Conservation (phyloP, 805 yeast species). For the Ascoidea tarda region DNA sequence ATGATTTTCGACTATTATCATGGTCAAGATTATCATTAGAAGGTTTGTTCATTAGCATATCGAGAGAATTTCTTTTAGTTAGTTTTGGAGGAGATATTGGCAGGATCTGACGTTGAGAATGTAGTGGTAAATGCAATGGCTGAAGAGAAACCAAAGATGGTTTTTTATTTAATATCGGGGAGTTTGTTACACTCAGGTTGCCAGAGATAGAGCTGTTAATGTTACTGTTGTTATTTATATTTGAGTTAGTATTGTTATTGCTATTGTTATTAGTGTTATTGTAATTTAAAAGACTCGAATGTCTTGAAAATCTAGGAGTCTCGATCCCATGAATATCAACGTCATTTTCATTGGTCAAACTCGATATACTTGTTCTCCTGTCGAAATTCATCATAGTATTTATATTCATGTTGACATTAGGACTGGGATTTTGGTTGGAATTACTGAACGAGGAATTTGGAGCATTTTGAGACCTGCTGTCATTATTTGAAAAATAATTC, state of each 20-base stretch:
- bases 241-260: not conserved
- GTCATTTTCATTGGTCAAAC: constrained; percentile 29
- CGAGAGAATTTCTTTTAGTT: not conserved
- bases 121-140: not conserved
- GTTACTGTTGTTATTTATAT: not conserved
- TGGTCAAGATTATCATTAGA: too few relatives aligned
- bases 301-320: constrained; percentile 20
- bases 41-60: not conserved
- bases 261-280: too few relatives aligned
- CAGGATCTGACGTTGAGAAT: not conserved
- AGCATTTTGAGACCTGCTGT: not conserved
- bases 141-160: not conserved
- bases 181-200: not conserved
- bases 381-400: too few relatives aligned
- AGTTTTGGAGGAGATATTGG: not conserved
- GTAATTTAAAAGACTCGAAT: not conserved
- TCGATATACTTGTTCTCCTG: constrained; percentile 12
- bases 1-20: too few relatives aligned
- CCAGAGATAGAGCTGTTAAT: not conserved
- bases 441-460: not conserved
- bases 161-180: not conserved
- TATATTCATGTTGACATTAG: not conserved
- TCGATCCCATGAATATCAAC: constrained; percentile 26
- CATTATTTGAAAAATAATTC: not conserved
- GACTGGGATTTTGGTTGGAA: not conserved